A percentile compares a stretch with the other conserved stretches of the same genome.
phyloP scores from a whole-genome alignment of 2,329 filamentous ascomycete genomes.

The Paraphaeosphaeria sporulosa region DNA sequence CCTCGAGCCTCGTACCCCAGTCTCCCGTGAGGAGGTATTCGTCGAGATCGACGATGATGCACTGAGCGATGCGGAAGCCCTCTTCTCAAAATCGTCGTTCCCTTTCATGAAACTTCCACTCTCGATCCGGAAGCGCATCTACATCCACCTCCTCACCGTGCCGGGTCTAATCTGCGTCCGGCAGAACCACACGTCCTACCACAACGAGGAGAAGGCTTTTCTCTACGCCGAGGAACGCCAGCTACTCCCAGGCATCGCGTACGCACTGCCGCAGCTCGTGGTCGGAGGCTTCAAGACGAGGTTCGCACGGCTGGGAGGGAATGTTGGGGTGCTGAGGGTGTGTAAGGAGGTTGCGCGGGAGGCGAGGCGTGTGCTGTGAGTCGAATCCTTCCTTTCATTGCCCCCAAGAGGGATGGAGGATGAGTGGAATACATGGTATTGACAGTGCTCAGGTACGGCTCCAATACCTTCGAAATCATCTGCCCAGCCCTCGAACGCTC shows the following conservation, averaged over 20 bases:
- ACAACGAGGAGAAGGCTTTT: slow-evolving; percentile 23
- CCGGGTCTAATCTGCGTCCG: slow-evolving; percentile 34
- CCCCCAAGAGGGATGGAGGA: too few species aligned
- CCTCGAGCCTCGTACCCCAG: background rate
- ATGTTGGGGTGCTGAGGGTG: slow-evolving; percentile 41
- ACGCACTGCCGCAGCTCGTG: slow-evolving; percentile 24
- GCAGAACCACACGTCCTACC: slow-evolving; percentile 33
- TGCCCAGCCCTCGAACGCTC: slow-evolving; percentile 29
- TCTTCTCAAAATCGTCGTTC: slow-evolving; percentile 16
- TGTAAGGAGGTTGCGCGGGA: slow-evolving; percentile 51
- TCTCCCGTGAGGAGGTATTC: slow-evolving; percentile 10
- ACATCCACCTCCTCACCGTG: slow-evolving; percentile 31
- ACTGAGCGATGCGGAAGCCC: slow-evolving; percentile 2
- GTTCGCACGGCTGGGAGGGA: slow-evolving; percentile 27
- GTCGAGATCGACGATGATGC: slow-evolving; percentile 1
- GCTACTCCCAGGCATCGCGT: slow-evolving; percentile 35
- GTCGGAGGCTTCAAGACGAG: slow-evolving; percentile 25
- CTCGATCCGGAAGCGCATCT: slow-evolving; percentile 29
- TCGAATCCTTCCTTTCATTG: background rate
- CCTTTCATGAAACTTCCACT: slow-evolving; percentile 32
- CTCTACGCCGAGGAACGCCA: slow-evolving; percentile 27
- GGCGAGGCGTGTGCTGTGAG: slow-evolving; percentile 48
- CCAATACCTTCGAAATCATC: slow-evolving; percentile 47
- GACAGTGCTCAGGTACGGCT: slow-evolving; percentile 29
- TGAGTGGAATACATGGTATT: background rate